Conservation (phyloP, 805 yeast species). For the Starmerella gropengiesseri region DNA sequence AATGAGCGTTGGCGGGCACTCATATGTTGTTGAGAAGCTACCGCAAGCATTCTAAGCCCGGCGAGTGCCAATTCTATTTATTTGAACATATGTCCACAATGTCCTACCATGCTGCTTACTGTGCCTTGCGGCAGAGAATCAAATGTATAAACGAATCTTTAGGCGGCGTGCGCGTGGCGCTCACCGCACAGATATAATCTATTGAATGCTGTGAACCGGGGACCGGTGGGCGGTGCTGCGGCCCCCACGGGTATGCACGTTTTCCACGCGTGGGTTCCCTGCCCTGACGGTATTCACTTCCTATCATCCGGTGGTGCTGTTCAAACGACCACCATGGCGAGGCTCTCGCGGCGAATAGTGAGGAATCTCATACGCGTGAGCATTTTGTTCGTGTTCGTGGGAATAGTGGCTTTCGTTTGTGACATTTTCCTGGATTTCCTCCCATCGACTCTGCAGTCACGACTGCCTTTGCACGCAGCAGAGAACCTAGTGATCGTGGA, state of each 20-base stretch:
- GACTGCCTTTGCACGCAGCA: constrained; percentile 35
- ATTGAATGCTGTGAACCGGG: no score
- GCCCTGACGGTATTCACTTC: no score
- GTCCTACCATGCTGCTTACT: no score
- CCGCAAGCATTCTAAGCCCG: constrained; percentile 57
- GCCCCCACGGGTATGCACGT: no score
- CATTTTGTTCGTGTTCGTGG: constrained; percentile 11
- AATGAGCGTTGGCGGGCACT: constrained; percentile 90
- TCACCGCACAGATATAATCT: no score
- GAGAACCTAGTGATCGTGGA: constrained; percentile 37
- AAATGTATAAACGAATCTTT: no score
- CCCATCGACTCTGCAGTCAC: constrained; percentile 29
- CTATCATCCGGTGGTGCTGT: no score
- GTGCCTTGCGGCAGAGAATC: no score
- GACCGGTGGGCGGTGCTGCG: no score
- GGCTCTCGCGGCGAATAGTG: constrained; percentile 8
- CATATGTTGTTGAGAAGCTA: constrained; percentile 84
- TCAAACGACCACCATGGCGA: not conserved
- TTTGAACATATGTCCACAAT: no score
- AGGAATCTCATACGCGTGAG: constrained; percentile 14
- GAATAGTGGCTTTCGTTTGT: constrained; percentile 31
- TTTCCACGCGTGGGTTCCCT: no score
- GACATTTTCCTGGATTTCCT: constrained; percentile 33
- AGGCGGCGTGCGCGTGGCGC: no score
- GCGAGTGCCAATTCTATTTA: not conserved